Evolutionary conservation across 2,329 filamentous ascomycete genomes (phyloP), one percentile per base, ranked within the genome.

Genomic region (Fusarium nisikadoi): DNA sequence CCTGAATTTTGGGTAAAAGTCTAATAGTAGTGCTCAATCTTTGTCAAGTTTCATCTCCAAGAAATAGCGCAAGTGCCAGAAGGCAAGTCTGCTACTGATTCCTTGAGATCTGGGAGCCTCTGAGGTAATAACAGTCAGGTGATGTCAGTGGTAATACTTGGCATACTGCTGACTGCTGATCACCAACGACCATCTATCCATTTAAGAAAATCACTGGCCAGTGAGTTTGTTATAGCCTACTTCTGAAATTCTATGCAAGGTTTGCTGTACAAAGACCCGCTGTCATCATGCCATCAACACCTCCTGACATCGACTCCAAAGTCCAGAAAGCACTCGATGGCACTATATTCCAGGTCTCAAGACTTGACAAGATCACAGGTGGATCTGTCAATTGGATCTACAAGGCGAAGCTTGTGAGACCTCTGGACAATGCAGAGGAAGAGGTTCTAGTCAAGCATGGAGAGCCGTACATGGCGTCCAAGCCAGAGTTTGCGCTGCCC

Each of bases 361-460:
- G 36, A 7, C 35, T 62, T 1, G 33, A 42, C 14, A 31, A 49
- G 11, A 58, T 62, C 36, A 29, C 42, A 27, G 62, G 57, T 20
- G 62, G 62, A 14, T 65, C 23, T 9, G 62, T 55, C 29, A 65
- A 65, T 27, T 62, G 41, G 38, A 65, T 65, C 12, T 55, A 65
- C 13, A 36, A 42, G 12, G 49, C 49, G 20, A n/a, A 27, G 8
- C 31, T 62, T 7, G 25, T 17, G 12, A 49, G 19, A 3, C 49
- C 62, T 16, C 25, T 62, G 12, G 31, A 62, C 12, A 43, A 50
- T n/a, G 33, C 36, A 10, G 41, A 49, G 14, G n/a, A 17, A 17
- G 42, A 65, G 27, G 42, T 42, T n/a, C 16, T 65, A 9, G 36
- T 62, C 17, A 65, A 65, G 23, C 62, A 65, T 2, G 62, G 41